phyloP scores from a whole-genome alignment of 2,329 filamentous ascomycete genomes.

The Annulohypoxylon truncatum region DNA sequence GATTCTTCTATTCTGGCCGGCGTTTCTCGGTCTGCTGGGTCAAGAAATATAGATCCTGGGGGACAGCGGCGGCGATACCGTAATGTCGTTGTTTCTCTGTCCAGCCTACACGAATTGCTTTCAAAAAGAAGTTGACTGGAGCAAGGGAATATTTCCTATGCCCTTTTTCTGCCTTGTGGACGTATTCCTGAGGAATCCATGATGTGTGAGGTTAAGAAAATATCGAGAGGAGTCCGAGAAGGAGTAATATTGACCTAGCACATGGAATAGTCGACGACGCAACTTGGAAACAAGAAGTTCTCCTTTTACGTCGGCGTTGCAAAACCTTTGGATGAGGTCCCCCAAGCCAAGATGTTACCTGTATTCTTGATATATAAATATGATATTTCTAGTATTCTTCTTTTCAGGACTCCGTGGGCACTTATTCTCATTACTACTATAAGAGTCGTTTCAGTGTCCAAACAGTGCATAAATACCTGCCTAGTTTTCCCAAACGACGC shows the following conservation, averaged over 20 bases:
- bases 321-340: too few relatives aligned
- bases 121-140: not conserved
- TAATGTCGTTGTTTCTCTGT: not conserved
- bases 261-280: not conserved
- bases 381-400: too few relatives aligned
- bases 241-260: not conserved
- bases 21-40: not conserved
- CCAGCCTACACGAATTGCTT: not conserved
- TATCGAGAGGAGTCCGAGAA: not conserved
- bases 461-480: too few relatives aligned
- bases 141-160: not conserved
- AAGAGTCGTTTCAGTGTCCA: too few relatives aligned
- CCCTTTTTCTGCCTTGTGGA: not conserved
- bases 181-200: not conserved
- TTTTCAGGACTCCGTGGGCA: too few relatives aligned
- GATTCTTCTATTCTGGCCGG: not conserved
- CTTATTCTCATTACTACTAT: too few relatives aligned
- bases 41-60: not conserved
- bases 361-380: too few relatives aligned
- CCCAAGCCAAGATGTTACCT: too few relatives aligned
- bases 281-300: not conserved
- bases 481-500: too few relatives aligned
- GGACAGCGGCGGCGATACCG: not conserved
- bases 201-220: not conserved
- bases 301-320: not conserved